Percentiles rank a stretch among this genome's conserved stretches.
Evolutionary conservation across 345 rosid genomes (phyloP).

Genomic region (Triadica sebifera): DNA sequence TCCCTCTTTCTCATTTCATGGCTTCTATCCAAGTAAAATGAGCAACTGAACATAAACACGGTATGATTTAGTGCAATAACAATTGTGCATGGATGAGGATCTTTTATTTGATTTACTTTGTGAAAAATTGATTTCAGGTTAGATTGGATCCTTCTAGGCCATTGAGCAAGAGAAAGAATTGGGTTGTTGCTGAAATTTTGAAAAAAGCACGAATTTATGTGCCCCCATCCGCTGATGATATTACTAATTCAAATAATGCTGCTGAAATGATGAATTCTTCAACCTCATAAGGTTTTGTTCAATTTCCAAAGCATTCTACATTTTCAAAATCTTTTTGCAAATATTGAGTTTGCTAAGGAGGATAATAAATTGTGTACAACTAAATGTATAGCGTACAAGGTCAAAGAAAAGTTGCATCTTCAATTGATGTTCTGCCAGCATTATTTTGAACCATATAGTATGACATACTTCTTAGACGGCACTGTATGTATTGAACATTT

Average conservation of each 20-base stretch:
- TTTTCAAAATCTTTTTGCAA: neutral
- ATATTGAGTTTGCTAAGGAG: no score
- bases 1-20: neutral
- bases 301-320: neutral
- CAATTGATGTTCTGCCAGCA: no score
- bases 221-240: slow-evolving; percentile 35
- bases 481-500: no score
- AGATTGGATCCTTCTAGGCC: slow-evolving; percentile 94
- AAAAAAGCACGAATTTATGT: slow-evolving; percentile 76
- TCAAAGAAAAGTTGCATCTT: no score
- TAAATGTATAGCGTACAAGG: neutral
- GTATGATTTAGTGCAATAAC: neutral
- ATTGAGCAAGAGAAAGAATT: slow-evolving; percentile 82
- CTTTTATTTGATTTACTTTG: neutral
- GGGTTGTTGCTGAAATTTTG: slow-evolving; percentile 87
- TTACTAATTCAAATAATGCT: slow-evolving; percentile 17
- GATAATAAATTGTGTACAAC: no score
- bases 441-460: no score
- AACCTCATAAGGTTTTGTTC: slow-evolving; percentile 28
- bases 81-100: neutral
- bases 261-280: slow-evolving; percentile 26
- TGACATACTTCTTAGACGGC: no score
- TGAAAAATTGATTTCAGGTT: slow-evolving; percentile 40
- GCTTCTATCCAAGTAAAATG: neutral
- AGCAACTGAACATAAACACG: neutral